Percentiles rank a stretch among this genome's conserved stretches.
Conservation (phyloP, 2,329 filamentous ascomycete species). For the Ceratocystis albifundus region DNA sequence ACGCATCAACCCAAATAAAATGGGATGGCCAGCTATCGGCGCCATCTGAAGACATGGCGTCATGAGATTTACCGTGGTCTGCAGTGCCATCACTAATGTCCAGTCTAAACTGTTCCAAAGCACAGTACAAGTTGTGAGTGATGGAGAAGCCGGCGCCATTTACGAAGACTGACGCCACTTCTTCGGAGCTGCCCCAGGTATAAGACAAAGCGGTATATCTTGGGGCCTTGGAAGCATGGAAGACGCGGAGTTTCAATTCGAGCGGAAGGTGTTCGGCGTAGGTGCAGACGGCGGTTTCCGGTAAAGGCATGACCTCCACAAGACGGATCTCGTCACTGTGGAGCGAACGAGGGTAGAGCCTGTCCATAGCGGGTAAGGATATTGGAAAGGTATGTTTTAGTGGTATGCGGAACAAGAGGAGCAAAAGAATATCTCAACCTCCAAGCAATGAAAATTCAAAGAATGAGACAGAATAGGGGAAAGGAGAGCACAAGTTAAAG, state of each 20-base stretch:
- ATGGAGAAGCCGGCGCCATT: slow-evolving; percentile 25
- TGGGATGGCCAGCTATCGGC: slow-evolving; percentile 19
- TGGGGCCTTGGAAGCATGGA: slow-evolving; percentile 19
- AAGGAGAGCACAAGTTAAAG: background rate
- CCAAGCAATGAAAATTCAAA: background rate
- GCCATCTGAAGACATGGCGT: background rate
- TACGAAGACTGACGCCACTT: slow-evolving; percentile 24
- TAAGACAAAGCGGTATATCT: slow-evolving; percentile 28
- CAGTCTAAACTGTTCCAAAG: slow-evolving; percentile 27
- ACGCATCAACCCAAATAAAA: slow-evolving; percentile 27
- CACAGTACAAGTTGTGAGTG: slow-evolving; percentile 28
- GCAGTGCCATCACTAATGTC: slow-evolving; percentile 23
- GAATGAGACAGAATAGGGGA: slow-evolving; percentile 9
- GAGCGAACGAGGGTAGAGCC: slow-evolving; percentile 16
- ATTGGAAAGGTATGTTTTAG: background rate
- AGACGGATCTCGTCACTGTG: slow-evolving; percentile 21
- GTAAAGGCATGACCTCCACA: slow-evolving; percentile 21
- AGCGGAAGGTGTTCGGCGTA: slow-evolving; percentile 16
- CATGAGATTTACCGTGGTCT: background rate
- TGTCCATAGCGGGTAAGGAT: slow-evolving; percentile 11
- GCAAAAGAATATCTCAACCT: background rate
- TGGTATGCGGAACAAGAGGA: background rate
- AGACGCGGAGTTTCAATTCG: slow-evolving; percentile 17
- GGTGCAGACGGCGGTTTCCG: background rate
- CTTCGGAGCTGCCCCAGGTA: slow-evolving; percentile 26